Base-by-base conservation (phyloP, 148 eudicot species). In the Polygonum aviculare region DNA sequence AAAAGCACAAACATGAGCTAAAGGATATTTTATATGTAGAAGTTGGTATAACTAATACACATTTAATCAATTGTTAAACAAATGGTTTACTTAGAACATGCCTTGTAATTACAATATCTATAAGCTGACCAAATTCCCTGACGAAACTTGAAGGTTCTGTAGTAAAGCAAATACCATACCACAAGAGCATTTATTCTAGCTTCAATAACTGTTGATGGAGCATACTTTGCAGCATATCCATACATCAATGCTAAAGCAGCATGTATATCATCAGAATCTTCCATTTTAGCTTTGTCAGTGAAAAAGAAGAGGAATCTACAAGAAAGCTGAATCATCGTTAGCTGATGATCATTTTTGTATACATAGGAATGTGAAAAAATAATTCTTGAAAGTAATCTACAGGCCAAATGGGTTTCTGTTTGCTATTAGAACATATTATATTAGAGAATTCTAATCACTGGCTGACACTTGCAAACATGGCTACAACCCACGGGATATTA, bases 241-340 rank as follows among this genome's bases (percentile, higher is more conserved):
- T 95, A 95, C 99, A 95, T 95, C 67, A 95, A 87, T 57, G 99
- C 99, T 85, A 95, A 84, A 77, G 97, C 94, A 79, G 99, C 99
- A 85, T 95, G 97, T 75, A 95, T 86, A 80, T 95, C 97, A 82
- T 95, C 99, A 60, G 99, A 95, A 82, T 90, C 97, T 77, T 95
- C 96, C 88, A 84, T 83, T 84, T 81, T 87, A 80, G 84, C 85
- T 86, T 80, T 83, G 85, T 92, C 97, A 74, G 89, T 88, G 84
- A 95, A 95, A 84, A 88, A 82, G 51, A 91, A 90, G 52, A 94
- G 78, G 79, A 94, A 78, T 86, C 98, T 94, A 94, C 81, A 87
- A 75, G 36, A 62, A 78, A 75, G 7, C 9, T 16, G 45, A 41
- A 67, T 67, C 5, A 36, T 38, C 38, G 45, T 67, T 67, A 63